These are phyloP conservation scores for Yarrowia porcina DNA, from an alignment of 805 yeast species.

Conservation along the genomic window DNA sequence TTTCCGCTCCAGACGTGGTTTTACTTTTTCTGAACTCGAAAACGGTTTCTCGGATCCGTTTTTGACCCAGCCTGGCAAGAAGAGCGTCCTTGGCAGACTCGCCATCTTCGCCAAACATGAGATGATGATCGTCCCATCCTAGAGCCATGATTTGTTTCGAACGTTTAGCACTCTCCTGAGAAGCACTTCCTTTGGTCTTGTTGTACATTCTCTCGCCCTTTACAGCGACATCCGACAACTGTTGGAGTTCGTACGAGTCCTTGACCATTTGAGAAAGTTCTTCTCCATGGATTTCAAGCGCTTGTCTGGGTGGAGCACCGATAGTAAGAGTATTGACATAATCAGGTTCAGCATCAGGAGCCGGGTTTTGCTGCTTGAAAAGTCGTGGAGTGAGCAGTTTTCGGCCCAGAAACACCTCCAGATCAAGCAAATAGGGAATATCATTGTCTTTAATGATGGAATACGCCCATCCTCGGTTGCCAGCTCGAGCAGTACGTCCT, in stretches of 20 bases:
- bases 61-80: conserved; percentile 64
- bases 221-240: conserved; percentile 63
- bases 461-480: conserved; percentile 96
- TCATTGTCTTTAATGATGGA: conserved; percentile 82
- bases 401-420: conserved; percentile 84
- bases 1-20: conserved; percentile 51
- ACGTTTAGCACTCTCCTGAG: conserved; percentile 79
- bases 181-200: conserved; percentile 83
- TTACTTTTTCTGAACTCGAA: conserved; percentile 70
- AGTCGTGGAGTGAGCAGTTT: conserved; percentile 49
- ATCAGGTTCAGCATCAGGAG: conserved; percentile 34
- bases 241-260: conserved; percentile 64
- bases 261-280: conserved; percentile 57
- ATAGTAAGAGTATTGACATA: conserved; percentile 75
- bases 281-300: conserved; percentile 70
- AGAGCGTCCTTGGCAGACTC: conserved; percentile 61
- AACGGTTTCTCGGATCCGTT: conserved; percentile 81
- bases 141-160: conserved; percentile 63
- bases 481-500: conserved; percentile 99
- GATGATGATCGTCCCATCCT: conserved; percentile 85
- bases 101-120: conserved; percentile 48
- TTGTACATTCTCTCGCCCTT: conserved; percentile 87
- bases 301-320: conserved; percentile 75
- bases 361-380: conserved; percentile 26
- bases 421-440: conserved; percentile 82